These are phyloP conservation scores for Chaetomium cochliodes DNA, from an alignment of 495 filamentous ascomycete genomes.

Conservation along the genomic window DNA sequence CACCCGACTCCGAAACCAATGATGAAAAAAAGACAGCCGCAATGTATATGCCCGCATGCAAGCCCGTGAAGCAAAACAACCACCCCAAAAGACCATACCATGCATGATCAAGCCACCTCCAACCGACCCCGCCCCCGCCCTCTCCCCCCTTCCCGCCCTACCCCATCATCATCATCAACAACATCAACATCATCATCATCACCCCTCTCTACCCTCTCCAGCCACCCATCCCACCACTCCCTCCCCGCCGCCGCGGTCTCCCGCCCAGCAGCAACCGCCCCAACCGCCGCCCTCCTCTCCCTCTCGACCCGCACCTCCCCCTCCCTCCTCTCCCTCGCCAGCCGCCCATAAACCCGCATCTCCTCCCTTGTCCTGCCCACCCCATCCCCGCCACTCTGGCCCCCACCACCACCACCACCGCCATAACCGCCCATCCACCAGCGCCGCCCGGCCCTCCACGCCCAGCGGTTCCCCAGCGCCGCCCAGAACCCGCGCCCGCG, in stretches of 20 bases:
- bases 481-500: constrained; percentile 45
- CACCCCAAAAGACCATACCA: neutral
- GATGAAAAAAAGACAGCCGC: constrained; percentile 9
- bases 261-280: constrained; percentile 27
- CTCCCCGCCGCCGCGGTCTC: neutral
- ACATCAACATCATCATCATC: constrained; percentile 9
- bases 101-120: neutral
- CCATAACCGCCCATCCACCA: neutral
- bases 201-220: constrained; percentile 11
- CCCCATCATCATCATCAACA: neutral
- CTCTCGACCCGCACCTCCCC: constrained; percentile 11
- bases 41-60: neutral
- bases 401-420: constrained; percentile 4
- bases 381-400: constrained; percentile 17
- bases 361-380: constrained; percentile 47
- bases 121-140: neutral
- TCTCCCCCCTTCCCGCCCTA: neutral
- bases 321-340: constrained; percentile 37
- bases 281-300: constrained; percentile 7
- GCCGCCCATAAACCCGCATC: constrained; percentile 44
- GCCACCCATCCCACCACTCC: constrained; percentile 13
- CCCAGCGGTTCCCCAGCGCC: constrained; percentile 27
- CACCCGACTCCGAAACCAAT: constrained; percentile 1
- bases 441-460: constrained; percentile 9
- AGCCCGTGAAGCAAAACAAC: neutral